Conservation (phyloP, 2,329 filamentous ascomycete species). For the Alternaria arborescens region DNA sequence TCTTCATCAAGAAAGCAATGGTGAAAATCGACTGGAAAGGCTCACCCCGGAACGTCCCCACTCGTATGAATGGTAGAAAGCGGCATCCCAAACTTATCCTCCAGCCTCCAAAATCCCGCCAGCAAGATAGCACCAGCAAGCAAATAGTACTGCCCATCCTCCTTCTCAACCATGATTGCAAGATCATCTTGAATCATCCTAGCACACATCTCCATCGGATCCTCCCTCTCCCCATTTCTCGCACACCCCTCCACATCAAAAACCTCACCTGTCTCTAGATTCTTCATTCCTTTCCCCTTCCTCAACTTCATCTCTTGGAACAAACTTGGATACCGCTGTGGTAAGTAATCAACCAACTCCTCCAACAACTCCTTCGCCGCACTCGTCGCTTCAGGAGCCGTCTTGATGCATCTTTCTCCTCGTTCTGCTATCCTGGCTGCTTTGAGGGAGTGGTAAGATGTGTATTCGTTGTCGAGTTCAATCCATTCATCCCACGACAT, state of each 20-base stretch:
- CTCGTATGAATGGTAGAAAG: constrained; percentile 75
- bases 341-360: constrained; percentile 75
- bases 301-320: constrained; percentile 63
- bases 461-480: constrained; percentile 82
- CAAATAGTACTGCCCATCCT: constrained; percentile 82
- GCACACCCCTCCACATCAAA: constrained; percentile 74
- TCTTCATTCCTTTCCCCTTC: constrained; percentile 65
- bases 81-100: constrained; percentile 82
- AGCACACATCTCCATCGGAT: constrained; percentile 78
- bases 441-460: constrained; percentile 77
- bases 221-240: constrained; percentile 64
- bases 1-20: neutral
- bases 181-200: constrained; percentile 83
- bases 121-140: constrained; percentile 79
- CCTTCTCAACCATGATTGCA: constrained; percentile 80
- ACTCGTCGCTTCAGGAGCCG: constrained; percentile 73
- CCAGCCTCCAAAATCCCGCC: constrained; percentile 82
- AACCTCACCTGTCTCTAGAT: constrained; percentile 73
- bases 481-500: constrained; percentile 80
- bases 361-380: constrained; percentile 79
- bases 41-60: constrained; percentile 72
- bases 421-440: constrained; percentile 71
- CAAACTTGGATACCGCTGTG: constrained; percentile 76
- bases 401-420: constrained; percentile 72
- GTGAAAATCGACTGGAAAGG: neutral